These are phyloP conservation scores for Ceratobasidium sp. DNA, from an alignment of 1,284 basidiomycete species.

Conservation along the genomic window DNA sequence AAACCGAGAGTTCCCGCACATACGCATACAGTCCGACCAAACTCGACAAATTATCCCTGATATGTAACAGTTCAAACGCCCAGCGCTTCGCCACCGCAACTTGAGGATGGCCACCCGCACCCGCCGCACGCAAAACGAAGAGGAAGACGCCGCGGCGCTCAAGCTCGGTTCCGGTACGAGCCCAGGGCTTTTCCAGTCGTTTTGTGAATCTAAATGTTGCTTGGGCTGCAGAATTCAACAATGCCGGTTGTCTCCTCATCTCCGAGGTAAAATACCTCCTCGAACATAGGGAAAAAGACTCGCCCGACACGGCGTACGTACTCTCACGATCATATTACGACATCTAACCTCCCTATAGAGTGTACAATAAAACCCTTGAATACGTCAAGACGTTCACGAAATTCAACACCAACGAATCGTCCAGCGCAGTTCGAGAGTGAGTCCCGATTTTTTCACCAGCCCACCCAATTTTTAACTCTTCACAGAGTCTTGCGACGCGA, in stretches of 20 bases:
- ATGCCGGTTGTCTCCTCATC: slow-evolving; percentile 86
- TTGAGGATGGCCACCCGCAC: slow-evolving; percentile 30
- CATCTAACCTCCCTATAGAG: slow-evolving; percentile 55
- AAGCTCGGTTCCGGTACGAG: slow-evolving; percentile 40
- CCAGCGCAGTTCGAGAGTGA: slow-evolving; percentile 87
- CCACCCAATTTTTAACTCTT: not conserved
- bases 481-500: slow-evolving; percentile 73
- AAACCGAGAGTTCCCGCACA: too few relatives aligned
- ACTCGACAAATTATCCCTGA: too few relatives aligned
- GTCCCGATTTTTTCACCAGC: slow-evolving; percentile 46
- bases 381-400: slow-evolving; percentile 91
- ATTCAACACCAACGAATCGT: slow-evolving; percentile 86
- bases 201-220: not conserved
- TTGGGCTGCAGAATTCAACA: slow-evolving; percentile 75
- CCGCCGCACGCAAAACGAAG: slow-evolving; percentile 38
- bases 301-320: slow-evolving; percentile 80
- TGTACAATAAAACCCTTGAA: slow-evolving; percentile 91
- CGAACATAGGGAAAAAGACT: slow-evolving; percentile 77
- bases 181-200: not conserved
- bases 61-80: not conserved
- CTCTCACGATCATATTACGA: not conserved
- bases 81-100: not conserved
- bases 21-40: too few relatives aligned
- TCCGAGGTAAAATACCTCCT: slow-evolving; percentile 90
- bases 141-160: slow-evolving; percentile 41